Base-by-base conservation (phyloP, 2,329 filamentous ascomycete genomes). In the Xylariaceae sp. region DNA sequence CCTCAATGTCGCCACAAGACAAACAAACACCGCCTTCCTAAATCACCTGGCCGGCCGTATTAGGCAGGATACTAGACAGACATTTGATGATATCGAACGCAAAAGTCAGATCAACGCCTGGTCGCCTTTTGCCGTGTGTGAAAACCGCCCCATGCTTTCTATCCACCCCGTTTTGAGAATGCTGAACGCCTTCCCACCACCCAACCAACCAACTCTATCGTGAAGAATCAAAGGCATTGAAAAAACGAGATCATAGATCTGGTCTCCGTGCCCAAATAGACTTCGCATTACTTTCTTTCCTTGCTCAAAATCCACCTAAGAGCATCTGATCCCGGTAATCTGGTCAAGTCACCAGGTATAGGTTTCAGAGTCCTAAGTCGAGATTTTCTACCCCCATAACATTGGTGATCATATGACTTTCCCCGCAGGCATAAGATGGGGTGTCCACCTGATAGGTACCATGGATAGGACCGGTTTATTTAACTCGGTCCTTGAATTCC, bases 401-500 rank as follows among this genome's bases (percentile, higher is more conserved):
- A 30, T 53, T 52, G 23, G 53, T 47, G 51, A 37, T 15, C 7
- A n/a, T n/a, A 56, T 3, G 4, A 37, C 18, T 11, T 47, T 41
- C 17, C 41, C 39, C 3, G 47, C 9, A 4, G 48, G 54, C 23
- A 51, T 50, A 30, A 13, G 2, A 9, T 35, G 2, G 35, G 37
- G 18, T 7, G 53, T 39, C 35, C 45, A 11, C 15, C 11, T 35
- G 30, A 4, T 47, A 48, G 18, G 17, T 53, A 44, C 4, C 18
- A 52, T 54, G 54, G 37, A 49, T 48, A 47, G 51, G 54, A 51
- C 37, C 53, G 55, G 64, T 65, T 69, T 72, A 72, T 64, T 70
- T 72, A 53, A 81, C 74, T 62, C 74, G 68, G 60, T 78, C 77
- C 67, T 74, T 74, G 51, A 78, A 67, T 51, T 72, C 77, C 72